Evolutionary conservation across 805 yeast species (phyloP).

Genomic region (Pichia paraexigua): DNA sequence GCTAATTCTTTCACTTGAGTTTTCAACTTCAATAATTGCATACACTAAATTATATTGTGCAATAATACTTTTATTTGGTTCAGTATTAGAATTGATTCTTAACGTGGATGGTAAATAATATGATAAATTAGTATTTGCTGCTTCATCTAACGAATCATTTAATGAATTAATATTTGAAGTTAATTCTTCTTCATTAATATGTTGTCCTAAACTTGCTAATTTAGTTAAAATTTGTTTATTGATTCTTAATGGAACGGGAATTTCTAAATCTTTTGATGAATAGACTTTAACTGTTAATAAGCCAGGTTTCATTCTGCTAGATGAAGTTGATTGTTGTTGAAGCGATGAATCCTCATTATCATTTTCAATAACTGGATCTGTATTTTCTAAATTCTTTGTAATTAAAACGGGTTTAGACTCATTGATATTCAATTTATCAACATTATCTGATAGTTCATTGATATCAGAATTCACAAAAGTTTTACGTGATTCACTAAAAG

Average conservation of each 20-base stretch:
- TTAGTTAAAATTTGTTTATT: conserved; percentile 58
- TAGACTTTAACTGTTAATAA: conserved; percentile 71
- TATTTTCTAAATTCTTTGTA: conserved; percentile 22
- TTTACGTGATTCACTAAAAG: conserved; percentile 5
- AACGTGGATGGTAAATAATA: conserved; percentile 38
- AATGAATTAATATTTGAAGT: conserved; percentile 27
- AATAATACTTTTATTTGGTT: conserved; percentile 53
- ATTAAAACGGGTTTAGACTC: conserved; percentile 15
- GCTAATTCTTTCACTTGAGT: conserved; percentile 82
- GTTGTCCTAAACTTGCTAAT: conserved; percentile 50
- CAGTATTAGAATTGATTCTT: conserved; percentile 21
- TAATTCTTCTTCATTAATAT: conserved; percentile 27
- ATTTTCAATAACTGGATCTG: conserved; percentile 27
- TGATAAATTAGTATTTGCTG: conserved; percentile 22
- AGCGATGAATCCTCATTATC: conserved; percentile 7
- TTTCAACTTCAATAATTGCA: conserved; percentile 89
- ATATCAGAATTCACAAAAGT: conserved; percentile 2
- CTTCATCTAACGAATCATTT: conserved; percentile 23
- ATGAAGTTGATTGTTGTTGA: not conserved
- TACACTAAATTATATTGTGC: conserved; percentile 48
- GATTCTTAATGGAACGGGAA: conserved; percentile 65
- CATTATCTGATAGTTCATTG: not conserved
- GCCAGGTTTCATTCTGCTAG: conserved; percentile 43
- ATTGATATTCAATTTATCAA: conserved; percentile 1
- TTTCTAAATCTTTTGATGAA: conserved; percentile 53